Evolutionary conservation across 202 grass and related monocot genomes (phyloP).

Genomic region (Cymbopogon flexuosus): DNA sequence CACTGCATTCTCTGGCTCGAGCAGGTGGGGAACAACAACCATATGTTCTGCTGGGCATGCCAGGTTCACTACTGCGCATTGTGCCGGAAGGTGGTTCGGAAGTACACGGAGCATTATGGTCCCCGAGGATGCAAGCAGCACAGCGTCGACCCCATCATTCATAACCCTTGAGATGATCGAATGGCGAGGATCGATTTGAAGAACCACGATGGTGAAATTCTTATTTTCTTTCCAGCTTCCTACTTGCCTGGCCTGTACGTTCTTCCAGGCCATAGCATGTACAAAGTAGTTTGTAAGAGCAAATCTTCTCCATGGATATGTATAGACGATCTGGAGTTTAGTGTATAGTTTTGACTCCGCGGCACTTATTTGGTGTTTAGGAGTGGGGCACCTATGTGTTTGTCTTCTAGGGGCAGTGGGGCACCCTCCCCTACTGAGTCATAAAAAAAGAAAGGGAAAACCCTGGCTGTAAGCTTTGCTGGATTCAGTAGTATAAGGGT

Average conservation of each 20-base stretch:
- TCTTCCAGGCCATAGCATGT: background rate
- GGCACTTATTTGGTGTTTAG: background rate
- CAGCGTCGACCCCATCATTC: conserved; percentile 21
- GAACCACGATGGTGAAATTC: background rate
- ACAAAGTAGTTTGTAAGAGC: background rate
- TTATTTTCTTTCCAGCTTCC: background rate
- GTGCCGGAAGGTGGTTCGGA: conserved; percentile 42
- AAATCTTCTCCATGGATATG: background rate
- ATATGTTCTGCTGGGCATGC: conserved; percentile 55
- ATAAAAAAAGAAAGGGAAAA: too few species aligned
- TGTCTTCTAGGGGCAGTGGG: background rate
- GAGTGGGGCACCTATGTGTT: background rate
- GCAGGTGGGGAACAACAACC: conserved; percentile 49
- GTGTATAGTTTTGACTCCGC: background rate
- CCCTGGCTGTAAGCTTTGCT: background rate
- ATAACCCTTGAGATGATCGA: background rate
- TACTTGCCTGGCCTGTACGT: background rate
- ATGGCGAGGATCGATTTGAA: background rate
- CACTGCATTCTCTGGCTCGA: too few species aligned
- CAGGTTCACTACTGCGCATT: conserved; percentile 48
- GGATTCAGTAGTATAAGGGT: background rate
- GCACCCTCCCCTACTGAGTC: too few species aligned
- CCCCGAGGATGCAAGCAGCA: conserved; percentile 63
- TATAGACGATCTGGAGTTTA: background rate
- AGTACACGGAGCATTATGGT: conserved; percentile 41